These are phyloP conservation scores for Thozetella sp. DNA, from an alignment of 495 filamentous ascomycete species.

Conservation along the genomic window DNA sequence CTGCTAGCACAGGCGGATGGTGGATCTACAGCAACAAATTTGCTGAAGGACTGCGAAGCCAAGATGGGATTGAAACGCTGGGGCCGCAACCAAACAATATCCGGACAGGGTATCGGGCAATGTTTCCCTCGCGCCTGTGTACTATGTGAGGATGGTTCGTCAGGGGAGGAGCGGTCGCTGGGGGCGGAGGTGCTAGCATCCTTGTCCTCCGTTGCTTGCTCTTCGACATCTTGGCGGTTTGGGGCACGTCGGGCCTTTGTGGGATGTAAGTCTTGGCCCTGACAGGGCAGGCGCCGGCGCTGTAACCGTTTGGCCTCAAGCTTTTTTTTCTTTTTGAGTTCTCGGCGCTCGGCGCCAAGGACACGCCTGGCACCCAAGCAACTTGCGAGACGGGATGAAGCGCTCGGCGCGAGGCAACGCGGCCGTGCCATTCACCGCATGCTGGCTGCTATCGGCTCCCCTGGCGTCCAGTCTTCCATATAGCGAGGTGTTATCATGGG, in stretches of 20 bases:
- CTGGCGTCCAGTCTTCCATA: too few relatives aligned
- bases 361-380: not conserved
- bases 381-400: not conserved
- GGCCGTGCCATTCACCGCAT: not conserved
- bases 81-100: not conserved
- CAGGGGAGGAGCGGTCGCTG: too few relatives aligned
- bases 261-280: conserved; percentile 3
- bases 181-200: too few relatives aligned
- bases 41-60: not conserved
- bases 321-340: too few relatives aligned
- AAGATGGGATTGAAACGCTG: conserved; percentile 2
- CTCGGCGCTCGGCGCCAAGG: not conserved
- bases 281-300: not conserved
- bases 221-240: conserved; percentile 14
- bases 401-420: not conserved
- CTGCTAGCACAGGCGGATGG: not conserved
- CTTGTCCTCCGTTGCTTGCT: too few relatives aligned
- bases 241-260: conserved; percentile 9
- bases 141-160: too few relatives aligned
- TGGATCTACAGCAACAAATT: not conserved
- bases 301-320: not conserved
- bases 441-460: too few relatives aligned
- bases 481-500: too few relatives aligned
- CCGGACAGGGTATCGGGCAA: not conserved
- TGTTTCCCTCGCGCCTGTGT: too few relatives aligned